phyloP scores from a whole-genome alignment of 2,329 filamentous ascomycete genomes.

The Ascochyta clinopodiicola region DNA sequence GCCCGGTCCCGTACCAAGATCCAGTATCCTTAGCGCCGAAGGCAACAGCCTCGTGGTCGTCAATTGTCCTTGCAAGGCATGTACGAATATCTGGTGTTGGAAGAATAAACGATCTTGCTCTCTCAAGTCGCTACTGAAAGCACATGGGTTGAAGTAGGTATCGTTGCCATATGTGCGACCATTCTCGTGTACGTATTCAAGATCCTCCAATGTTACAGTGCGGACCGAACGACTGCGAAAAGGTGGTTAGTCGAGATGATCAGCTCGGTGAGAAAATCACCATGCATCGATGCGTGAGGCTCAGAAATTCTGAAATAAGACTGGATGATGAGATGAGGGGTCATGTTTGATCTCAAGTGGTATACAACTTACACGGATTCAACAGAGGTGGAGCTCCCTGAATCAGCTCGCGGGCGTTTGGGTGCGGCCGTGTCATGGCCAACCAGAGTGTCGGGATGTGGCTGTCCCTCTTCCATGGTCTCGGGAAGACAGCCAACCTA shows the following conservation, averaged over 20 bases:
- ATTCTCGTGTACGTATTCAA: slow-evolving; percentile 67
- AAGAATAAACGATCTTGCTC: slow-evolving; percentile 69
- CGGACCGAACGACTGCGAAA: slow-evolving; percentile 43
- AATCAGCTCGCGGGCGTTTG: slow-evolving; percentile 43
- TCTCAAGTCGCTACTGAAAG: slow-evolving; percentile 56
- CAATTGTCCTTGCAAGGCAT: slow-evolving; percentile 44
- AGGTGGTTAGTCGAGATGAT: background rate
- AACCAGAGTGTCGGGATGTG: slow-evolving; percentile 46
- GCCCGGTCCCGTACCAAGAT: slow-evolving; percentile 58
- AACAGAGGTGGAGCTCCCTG: slow-evolving; percentile 40
- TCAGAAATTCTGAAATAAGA: background rate
- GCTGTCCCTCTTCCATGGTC: slow-evolving; percentile 47
- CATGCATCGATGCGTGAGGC: background rate
- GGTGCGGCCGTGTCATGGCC: slow-evolving; percentile 43
- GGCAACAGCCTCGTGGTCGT: slow-evolving; percentile 43
- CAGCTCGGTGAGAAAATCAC: background rate
- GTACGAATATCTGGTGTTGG: slow-evolving; percentile 67
- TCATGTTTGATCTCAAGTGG: background rate
- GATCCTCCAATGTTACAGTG: slow-evolving; percentile 52
- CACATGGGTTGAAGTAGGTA: slow-evolving; percentile 69
- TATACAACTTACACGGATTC: slow-evolving; percentile 43
- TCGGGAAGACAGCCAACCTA: slow-evolving; percentile 36
- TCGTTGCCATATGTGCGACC: slow-evolving; percentile 67
- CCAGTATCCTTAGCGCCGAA: slow-evolving; percentile 40
- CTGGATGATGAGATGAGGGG: too few species aligned